Evolutionary conservation across 148 eudicot genomes (phyloP).

Genomic region (Arbutus unedo): DNA sequence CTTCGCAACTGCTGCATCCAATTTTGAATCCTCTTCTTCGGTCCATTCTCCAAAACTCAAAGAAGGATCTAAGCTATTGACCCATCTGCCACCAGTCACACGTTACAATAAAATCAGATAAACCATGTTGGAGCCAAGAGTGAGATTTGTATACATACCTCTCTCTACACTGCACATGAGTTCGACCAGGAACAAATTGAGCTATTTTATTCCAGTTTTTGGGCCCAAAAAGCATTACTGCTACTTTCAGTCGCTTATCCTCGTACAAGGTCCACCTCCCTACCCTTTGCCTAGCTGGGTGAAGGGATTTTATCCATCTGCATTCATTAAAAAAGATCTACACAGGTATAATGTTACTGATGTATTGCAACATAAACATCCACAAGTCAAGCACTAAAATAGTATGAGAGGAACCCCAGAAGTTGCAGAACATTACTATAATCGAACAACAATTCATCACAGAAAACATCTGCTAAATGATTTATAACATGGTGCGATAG

Average conservation of each 20-base stretch:
- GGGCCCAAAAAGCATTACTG: conserved; percentile 68
- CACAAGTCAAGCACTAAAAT: not conserved
- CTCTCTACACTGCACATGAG: conserved; percentile 89
- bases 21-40: conserved; percentile 65
- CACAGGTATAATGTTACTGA: not conserved
- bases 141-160: conserved; percentile 40
- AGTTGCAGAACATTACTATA: not conserved
- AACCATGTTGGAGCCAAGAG: not conserved
- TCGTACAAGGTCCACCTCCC: conserved; percentile 73
- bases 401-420: conserved; percentile 7
- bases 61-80: conserved; percentile 71
- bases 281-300: conserved; percentile 68
- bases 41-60: conserved; percentile 65
- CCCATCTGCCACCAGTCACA: conserved; percentile 58
- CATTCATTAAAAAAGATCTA: conserved; percentile 10
- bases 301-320: conserved; percentile 84
- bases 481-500: not conserved
- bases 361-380: not conserved
- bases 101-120: conserved; percentile 10
- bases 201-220: conserved; percentile 80
- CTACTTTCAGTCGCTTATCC: conserved; percentile 77
- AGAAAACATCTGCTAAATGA: not conserved
- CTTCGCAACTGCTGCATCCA: conserved; percentile 58
- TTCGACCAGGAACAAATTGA: conserved; percentile 76
- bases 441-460: not conserved